phyloP scores from a whole-genome alignment of 1,139 yeast genomes.

The Debaryomycetaceae sp. region DNA sequence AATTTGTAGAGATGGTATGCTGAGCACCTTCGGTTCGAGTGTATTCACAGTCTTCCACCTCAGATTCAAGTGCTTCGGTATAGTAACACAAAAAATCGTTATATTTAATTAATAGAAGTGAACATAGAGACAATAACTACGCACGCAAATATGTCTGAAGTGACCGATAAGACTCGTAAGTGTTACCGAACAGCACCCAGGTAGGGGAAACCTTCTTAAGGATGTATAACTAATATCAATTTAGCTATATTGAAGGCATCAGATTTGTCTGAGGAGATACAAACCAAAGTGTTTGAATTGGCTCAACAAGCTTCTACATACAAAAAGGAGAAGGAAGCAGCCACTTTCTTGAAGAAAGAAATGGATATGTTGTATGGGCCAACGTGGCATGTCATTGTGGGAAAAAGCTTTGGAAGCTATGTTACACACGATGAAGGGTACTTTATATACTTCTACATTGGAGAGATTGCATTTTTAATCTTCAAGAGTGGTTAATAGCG shows the following conservation, averaged over 20 bases:
- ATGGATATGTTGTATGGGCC: slow-evolving; percentile 61
- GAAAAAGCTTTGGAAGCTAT: slow-evolving; percentile 87
- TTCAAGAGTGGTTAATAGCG: slow-evolving; percentile 62
- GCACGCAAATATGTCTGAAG: slow-evolving; percentile 2
- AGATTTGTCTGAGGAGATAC: slow-evolving; percentile 55
- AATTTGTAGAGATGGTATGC: too few relatives aligned
- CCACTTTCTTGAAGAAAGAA: slow-evolving; percentile 76
- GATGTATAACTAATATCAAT: slow-evolving; percentile 10
- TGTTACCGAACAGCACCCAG: neutral
- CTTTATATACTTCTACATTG: slow-evolving; percentile 82
- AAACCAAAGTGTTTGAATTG: slow-evolving; percentile 56
- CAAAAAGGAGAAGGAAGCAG: slow-evolving; percentile 67
- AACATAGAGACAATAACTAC: neutral
- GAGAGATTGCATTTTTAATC: slow-evolving; percentile 72
- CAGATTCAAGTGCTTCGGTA: neutral
- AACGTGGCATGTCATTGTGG: slow-evolving; percentile 95
- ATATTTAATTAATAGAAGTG: neutral
- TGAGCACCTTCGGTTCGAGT: too few relatives aligned
- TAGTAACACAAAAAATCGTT: neutral
- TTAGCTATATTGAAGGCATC: slow-evolving; percentile 46
- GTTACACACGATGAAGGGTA: slow-evolving; percentile 88
- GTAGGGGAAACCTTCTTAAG: neutral
- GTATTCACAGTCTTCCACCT: neutral
- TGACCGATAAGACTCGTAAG: slow-evolving; percentile 5
- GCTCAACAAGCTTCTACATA: slow-evolving; percentile 48